Conservation (phyloP, 169 alveolate species). For the Plasmodium knowlesi region DNA sequence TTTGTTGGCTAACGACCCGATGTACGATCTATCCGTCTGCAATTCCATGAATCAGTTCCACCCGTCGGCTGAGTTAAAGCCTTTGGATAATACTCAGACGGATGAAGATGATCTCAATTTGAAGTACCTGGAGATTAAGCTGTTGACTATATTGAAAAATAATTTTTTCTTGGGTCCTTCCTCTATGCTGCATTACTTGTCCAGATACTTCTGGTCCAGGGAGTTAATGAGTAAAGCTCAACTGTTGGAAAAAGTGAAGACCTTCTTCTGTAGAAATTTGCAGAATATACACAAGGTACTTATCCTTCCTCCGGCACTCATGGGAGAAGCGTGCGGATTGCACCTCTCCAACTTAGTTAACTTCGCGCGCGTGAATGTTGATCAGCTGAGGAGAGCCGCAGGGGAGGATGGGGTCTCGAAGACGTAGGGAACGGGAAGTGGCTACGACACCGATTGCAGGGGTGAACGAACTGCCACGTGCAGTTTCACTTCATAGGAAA, state of each 20-base stretch:
- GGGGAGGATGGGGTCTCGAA: background rate
- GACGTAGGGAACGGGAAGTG: background rate
- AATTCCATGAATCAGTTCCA: conserved; percentile 28
- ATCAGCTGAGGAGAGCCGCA: background rate
- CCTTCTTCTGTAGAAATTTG: conserved; percentile 22
- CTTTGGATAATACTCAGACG: conserved; percentile 53
- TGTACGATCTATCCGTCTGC: conserved; percentile 13
- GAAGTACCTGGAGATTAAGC: conserved; percentile 50
- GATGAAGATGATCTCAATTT: conserved; percentile 60
- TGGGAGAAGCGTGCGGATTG: conserved; percentile 43
- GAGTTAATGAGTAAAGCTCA: background rate
- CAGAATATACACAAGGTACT: conserved; percentile 63
- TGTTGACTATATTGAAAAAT: conserved; percentile 55
- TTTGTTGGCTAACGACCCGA: conserved; percentile 48
- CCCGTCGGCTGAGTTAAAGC: conserved; percentile 74
- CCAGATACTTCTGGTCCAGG: conserved; percentile 41
- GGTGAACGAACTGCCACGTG: background rate
- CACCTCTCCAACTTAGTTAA: background rate
- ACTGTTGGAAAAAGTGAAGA: conserved; percentile 20
- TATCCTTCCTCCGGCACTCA: conserved; percentile 49
- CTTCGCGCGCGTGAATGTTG: conserved; percentile 34
- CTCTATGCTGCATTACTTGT: conserved; percentile 55
- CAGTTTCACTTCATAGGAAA: conserved; percentile 21
- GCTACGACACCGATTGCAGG: too few relatives aligned
- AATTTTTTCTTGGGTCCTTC: conserved; percentile 47